Evolutionary conservation across 2,329 filamentous ascomycete species (phyloP).

Genomic region (Epichloe sp.): DNA sequence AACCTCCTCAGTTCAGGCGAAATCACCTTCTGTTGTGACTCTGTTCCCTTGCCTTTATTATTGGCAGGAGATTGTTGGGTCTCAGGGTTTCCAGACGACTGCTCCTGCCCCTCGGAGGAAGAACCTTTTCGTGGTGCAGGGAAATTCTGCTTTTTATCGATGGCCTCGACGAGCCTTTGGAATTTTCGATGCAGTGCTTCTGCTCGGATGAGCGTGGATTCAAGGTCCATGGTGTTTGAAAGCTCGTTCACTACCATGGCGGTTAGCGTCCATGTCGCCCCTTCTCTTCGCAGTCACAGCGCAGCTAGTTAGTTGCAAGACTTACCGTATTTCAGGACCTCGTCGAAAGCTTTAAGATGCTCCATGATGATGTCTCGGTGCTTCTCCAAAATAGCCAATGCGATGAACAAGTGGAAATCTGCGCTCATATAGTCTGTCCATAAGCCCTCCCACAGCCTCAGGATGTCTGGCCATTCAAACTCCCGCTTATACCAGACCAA

Average conservation of each 20-base stretch:
- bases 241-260: slow-evolving; percentile 69
- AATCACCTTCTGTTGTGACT: slow-evolving; percentile 31
- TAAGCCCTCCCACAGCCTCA: slow-evolving; percentile 79
- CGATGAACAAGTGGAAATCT: slow-evolving; percentile 90
- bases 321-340: slow-evolving; percentile 89
- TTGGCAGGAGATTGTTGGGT: slow-evolving; percentile 6
- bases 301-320: slow-evolving; percentile 6
- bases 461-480: slow-evolving; percentile 77
- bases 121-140: slow-evolving; percentile 34
- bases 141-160: slow-evolving; percentile 85
- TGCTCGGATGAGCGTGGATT: slow-evolving; percentile 73
- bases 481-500: slow-evolving; percentile 98
- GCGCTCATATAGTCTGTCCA: slow-evolving; percentile 89
- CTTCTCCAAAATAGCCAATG: slow-evolving; percentile 87
- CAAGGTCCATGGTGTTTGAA: slow-evolving; percentile 81
- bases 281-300: not conserved
- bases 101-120: slow-evolving; percentile 6
- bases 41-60: slow-evolving; percentile 23
- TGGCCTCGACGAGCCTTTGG: slow-evolving; percentile 74
- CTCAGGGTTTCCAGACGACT: not conserved
- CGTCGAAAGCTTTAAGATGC: slow-evolving; percentile 87
- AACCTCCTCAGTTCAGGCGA: slow-evolving; percentile 43
- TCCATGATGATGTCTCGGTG: slow-evolving; percentile 94
- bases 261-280: not conserved
- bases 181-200: slow-evolving; percentile 83